Percentiles rank a stretch among this genome's conserved stretches.
phyloP scores from a whole-genome alignment of 495 filamentous ascomycete genomes.

The Coniosporium apollinis region DNA sequence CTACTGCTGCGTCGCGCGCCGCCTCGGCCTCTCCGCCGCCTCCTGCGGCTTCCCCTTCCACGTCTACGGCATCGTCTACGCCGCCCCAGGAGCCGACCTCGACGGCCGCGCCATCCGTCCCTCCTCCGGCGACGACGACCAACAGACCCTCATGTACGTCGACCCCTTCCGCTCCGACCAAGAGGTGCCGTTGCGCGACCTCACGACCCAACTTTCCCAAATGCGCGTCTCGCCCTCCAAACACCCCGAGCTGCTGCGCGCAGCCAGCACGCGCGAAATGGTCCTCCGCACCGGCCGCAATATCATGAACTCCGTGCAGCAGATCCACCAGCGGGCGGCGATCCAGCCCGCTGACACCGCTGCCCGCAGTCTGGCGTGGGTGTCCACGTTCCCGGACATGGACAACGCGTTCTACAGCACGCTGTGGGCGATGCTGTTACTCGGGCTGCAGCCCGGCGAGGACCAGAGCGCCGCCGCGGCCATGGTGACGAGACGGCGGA shows the following conservation, averaged over 20 bases:
- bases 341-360: not conserved
- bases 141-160: conserved; percentile 50
- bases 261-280: conserved; percentile 44
- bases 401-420: conserved; percentile 56
- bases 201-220: conserved; percentile 47
- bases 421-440: conserved; percentile 60
- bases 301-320: conserved; percentile 46
- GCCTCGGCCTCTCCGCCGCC: conserved; percentile 50
- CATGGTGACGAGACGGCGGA: conserved; percentile 32
- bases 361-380: conserved; percentile 2
- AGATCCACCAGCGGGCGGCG: not conserved
- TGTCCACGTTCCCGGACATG: conserved; percentile 28
- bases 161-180: conserved; percentile 61
- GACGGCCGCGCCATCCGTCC: conserved; percentile 32
- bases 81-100: conserved; percentile 40
- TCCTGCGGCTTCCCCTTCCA: conserved; percentile 67
- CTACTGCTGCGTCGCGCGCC: conserved; percentile 48
- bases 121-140: conserved; percentile 7
- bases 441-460: conserved; percentile 22
- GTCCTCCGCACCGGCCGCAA: conserved; percentile 65
- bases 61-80: conserved; percentile 55
- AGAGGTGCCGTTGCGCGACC: conserved; percentile 42
- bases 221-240: conserved; percentile 41
- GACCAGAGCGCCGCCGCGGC: conserved; percentile 20
- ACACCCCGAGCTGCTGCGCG: conserved; percentile 38